A percentile compares a stretch with the other conserved stretches of the same genome.
Evolutionary conservation across 768 basidiomycete species (phyloP).

Genomic region (Tubosaeta sp.): DNA sequence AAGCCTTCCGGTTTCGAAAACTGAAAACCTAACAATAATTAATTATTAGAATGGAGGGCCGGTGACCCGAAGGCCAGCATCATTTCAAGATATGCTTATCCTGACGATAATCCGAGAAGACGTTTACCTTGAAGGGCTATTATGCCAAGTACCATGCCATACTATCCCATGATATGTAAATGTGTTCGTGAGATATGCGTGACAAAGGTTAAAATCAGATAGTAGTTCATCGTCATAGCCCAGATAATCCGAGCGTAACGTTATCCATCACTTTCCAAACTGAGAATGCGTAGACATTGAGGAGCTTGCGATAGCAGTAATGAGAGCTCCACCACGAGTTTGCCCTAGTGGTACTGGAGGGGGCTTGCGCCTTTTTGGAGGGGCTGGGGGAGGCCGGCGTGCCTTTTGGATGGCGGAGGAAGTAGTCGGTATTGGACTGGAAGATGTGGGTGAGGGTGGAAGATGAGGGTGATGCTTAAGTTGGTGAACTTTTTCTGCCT

Average conservation of each 20-base stretch:
- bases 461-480: conserved; percentile 14
- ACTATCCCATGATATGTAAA: conserved; percentile 21
- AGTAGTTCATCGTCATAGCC: conserved; percentile 1
- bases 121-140: conserved; percentile 14
- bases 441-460: conserved; percentile 17
- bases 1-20: not conserved
- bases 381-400: conserved; percentile 62
- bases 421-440: conserved; percentile 13
- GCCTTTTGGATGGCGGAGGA: conserved; percentile 21
- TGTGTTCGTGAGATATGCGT: conserved; percentile 15
- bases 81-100: not conserved
- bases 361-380: conserved; percentile 64
- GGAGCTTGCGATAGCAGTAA: conserved; percentile 54
- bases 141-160: conserved; percentile 14
- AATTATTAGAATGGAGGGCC: not conserved
- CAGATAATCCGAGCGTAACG: conserved; percentile 1
- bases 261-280: conserved; percentile 14
- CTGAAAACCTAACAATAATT: not conserved
- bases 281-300: conserved; percentile 21
- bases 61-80: not conserved
- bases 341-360: conserved; percentile 59
- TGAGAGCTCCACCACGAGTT: conserved; percentile 49
- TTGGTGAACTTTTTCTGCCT: conserved; percentile 14
- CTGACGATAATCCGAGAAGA: conserved; percentile 4
- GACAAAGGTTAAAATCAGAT: conserved; percentile 7